phyloP scores from a whole-genome alignment of 352 stramenopile genomes.

The Globisporangium middletonii region DNA sequence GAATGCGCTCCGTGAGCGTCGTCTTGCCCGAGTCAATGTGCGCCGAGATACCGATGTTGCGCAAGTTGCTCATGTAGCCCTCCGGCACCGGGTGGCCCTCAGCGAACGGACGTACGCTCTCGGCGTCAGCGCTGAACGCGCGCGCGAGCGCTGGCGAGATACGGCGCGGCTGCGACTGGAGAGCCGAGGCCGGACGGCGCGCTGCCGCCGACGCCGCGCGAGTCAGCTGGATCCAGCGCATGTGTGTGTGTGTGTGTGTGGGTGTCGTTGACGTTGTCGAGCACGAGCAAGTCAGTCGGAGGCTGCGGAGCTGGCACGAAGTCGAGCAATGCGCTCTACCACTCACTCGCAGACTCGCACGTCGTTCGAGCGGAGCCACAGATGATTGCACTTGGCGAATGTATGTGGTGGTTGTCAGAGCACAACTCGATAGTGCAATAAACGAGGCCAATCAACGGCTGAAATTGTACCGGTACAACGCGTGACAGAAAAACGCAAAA shows the following conservation, averaged over 20 bases:
- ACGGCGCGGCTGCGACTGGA: conserved; percentile 9
- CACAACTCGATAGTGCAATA: too few relatives aligned
- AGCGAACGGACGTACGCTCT: conserved; percentile 35
- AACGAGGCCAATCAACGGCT: too few relatives aligned
- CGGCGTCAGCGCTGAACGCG: conserved; percentile 24
- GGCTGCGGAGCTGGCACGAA: not conserved
- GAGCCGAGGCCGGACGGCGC: conserved; percentile 6
- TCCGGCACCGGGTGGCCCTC: conserved; percentile 35
- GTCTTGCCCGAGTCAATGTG: conserved; percentile 99
- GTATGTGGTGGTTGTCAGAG: too few relatives aligned
- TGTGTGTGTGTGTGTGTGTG: conserved; percentile 5
- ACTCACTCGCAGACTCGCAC: too few relatives aligned
- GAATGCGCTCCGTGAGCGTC: conserved; percentile 98
- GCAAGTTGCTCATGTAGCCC: conserved; percentile 80
- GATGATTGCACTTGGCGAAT: too few relatives aligned
- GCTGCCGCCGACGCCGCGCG: conserved; percentile 23
- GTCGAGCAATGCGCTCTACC: not conserved
- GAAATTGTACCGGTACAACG: too few relatives aligned
- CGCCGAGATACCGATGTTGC: conserved; percentile 96
- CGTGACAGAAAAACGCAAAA: too few relatives aligned
- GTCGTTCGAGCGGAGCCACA: too few relatives aligned
- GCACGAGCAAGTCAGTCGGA: not conserved
- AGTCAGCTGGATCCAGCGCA: conserved; percentile 59
- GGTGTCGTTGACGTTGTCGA: not conserved
- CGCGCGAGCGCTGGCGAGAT: conserved; percentile 17